phyloP scores from a whole-genome alignment of 1,284 basidiomycete genomes.

The Blastosporella zonata region DNA sequence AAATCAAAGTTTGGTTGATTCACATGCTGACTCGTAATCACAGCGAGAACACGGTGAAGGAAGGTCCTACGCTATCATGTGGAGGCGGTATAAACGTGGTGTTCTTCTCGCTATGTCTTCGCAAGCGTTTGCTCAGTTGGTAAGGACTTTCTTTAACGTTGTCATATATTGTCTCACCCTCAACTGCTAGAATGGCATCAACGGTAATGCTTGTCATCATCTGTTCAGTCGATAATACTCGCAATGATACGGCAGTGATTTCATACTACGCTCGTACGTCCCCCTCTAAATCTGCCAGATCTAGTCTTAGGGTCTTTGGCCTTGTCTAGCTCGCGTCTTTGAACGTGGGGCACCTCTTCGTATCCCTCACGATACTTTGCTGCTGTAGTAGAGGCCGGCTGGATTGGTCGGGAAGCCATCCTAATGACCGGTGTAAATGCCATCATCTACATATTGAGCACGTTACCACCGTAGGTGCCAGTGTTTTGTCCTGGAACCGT shows the following conservation, averaged over 20 bases:
- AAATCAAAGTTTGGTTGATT: constrained; percentile 65
- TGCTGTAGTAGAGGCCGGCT: constrained; percentile 76
- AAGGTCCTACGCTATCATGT: constrained; percentile 82
- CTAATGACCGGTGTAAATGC: constrained; percentile 97
- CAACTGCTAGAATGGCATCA: constrained; percentile 75
- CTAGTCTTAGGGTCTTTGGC: constrained; percentile 13
- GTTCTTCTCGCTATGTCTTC: constrained; percentile 96
- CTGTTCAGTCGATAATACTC: neutral
- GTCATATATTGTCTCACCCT: constrained; percentile 10
- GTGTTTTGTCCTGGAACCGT: constrained; percentile 24
- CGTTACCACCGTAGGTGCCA: constrained; percentile 66
- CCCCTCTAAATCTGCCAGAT: constrained; percentile 2
- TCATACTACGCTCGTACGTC: constrained; percentile 90
- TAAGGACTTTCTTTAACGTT: constrained; percentile 34
- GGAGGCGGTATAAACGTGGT: constrained; percentile 83
- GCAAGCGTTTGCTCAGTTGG: constrained; percentile 93
- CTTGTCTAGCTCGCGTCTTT: constrained; percentile 71
- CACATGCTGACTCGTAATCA: neutral
- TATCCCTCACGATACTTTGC: neutral
- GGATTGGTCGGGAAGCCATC: constrained; percentile 95
- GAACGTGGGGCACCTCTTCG: constrained; percentile 54
- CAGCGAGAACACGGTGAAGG: constrained; percentile 75
- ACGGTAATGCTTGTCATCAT: constrained; percentile 48
- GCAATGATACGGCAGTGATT: constrained; percentile 57
- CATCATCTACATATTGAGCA: constrained; percentile 84